Evolutionary conservation across 768 basidiomycete species (phyloP).

Genomic region (Russula ochroleuca): DNA sequence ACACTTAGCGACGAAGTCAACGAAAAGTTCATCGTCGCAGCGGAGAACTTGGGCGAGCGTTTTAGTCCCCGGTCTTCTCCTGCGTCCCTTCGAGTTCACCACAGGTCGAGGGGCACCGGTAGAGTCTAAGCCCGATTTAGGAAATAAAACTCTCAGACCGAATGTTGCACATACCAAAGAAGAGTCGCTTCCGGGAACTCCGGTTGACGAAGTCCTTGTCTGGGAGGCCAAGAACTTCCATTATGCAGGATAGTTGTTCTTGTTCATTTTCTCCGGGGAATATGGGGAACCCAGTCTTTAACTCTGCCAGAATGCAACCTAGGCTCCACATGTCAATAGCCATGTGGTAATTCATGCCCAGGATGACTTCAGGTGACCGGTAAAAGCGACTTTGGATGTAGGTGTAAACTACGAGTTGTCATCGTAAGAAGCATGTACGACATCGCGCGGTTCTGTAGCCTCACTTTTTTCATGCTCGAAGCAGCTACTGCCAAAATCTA

Average conservation of each 20-base stretch:
- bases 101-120: slow-evolving; percentile 91
- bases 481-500: slow-evolving; percentile 98
- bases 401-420: slow-evolving; percentile 75
- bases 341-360: slow-evolving; percentile 99
- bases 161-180: slow-evolving; percentile 69
- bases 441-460: slow-evolving; percentile 31
- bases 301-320: slow-evolving; percentile 95
- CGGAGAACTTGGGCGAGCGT: slow-evolving; percentile 84
- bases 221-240: slow-evolving; percentile 96
- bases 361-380: slow-evolving; percentile 98
- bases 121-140: slow-evolving; percentile 54
- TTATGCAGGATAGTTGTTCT: slow-evolving; percentile 96
- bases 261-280: slow-evolving; percentile 99
- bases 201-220: slow-evolving; percentile 94
- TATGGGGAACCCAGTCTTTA: slow-evolving; percentile 96
- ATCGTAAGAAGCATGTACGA: slow-evolving; percentile 3
- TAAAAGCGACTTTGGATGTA: slow-evolving; percentile 99
- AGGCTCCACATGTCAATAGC: slow-evolving; percentile 99
- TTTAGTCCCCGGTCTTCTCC: slow-evolving; percentile 88
- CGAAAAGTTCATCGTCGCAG: slow-evolving; percentile 89
- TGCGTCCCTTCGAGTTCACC: slow-evolving; percentile 93
- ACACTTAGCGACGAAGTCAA: slow-evolving; percentile 96
- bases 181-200: slow-evolving; percentile 88
- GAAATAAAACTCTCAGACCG: neutral
- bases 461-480: slow-evolving; percentile 97